These are phyloP conservation scores for Ceratocystis ficicola DNA, from an alignment of 2,329 filamentous ascomycete genomes.

Conservation along the genomic window DNA sequence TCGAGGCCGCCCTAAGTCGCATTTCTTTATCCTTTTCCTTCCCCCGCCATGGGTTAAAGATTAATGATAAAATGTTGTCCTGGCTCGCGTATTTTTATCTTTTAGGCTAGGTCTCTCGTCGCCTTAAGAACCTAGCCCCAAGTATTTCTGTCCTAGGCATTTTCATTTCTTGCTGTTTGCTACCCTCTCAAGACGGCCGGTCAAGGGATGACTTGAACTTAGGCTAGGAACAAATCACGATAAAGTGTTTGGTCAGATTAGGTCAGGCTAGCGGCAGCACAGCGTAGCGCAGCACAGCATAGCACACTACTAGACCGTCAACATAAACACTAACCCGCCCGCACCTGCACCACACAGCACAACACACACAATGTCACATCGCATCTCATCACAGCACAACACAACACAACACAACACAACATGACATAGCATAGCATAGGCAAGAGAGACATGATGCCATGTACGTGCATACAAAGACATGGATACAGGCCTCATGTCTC, in stretches of 20 bases:
- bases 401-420: neutral
- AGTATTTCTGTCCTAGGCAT: neutral
- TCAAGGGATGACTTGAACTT: neutral
- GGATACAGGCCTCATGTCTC: neutral
- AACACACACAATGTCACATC: no score
- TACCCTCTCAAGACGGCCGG: neutral
- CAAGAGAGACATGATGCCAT: constrained; percentile 6
- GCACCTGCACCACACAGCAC: no score
- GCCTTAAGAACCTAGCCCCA: neutral
- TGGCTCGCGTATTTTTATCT: neutral
- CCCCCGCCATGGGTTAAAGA: neutral
- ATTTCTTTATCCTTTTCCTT: neutral
- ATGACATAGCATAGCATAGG: neutral
- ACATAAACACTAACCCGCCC: neutral
- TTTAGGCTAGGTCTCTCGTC: neutral
- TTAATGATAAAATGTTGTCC: neutral
- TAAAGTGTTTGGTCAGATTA: neutral
- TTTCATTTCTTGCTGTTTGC: neutral
- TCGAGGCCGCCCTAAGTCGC: neutral
- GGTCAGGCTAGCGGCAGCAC: neutral
- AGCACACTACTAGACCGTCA: no score
- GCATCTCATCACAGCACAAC: no score
- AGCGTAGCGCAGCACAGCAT: no score
- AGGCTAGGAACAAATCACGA: neutral
- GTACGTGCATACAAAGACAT: constrained; percentile 6